Evolutionary conservation across 2,329 filamentous ascomycete genomes (phyloP), one percentile per base, ranked within the genome.

Genomic region (Colletotrichum lentis): DNA sequence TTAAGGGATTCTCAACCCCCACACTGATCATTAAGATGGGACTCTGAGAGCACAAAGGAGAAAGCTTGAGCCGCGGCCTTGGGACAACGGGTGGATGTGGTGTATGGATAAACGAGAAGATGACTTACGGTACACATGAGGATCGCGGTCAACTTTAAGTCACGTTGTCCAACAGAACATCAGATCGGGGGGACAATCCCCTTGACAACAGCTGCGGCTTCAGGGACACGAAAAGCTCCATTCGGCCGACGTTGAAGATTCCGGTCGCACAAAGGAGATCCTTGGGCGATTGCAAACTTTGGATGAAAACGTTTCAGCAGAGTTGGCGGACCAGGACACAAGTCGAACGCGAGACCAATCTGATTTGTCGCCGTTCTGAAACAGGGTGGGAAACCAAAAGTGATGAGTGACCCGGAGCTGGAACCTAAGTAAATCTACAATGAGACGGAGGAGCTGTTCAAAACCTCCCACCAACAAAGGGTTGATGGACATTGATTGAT

Each of bases 1-100:
- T 68, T 64, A 64, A 64, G 55, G 65, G 50, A 56, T 56, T 24
- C 44, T 24, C 43, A 37, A 47, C 46, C 65, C 43, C 65, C 65
- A 56, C 50, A 52, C 31, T 31, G 49, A 65, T 65, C 43, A 65
- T 68, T 37, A 50, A 39, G n/a, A 52, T 46, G 61, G 61, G 61
- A 60, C 56, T 39, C 16, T 20, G 31, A 8, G 31, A 12, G 20
- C 18, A 20, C 43, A 39, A 16, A 46, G 39, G 24, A 43, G 43
- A 27, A 35, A 50, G 55, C 44, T 14, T 50, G 49, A 60, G 49
- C 49, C 22, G 41, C 24, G 47, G 54, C 14, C 41, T 41, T 41
- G 54, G 60, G 60, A 54, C 53, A 47, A 37, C 44, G 49, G 47
- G 64, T 54, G 54, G 53, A 43, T 12, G 54, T 55, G 43, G 44